Percentiles rank a stretch among this genome's conserved stretches.
phyloP scores from a whole-genome alignment of 805 yeast genomes.

The Candida sithepensis region DNA sequence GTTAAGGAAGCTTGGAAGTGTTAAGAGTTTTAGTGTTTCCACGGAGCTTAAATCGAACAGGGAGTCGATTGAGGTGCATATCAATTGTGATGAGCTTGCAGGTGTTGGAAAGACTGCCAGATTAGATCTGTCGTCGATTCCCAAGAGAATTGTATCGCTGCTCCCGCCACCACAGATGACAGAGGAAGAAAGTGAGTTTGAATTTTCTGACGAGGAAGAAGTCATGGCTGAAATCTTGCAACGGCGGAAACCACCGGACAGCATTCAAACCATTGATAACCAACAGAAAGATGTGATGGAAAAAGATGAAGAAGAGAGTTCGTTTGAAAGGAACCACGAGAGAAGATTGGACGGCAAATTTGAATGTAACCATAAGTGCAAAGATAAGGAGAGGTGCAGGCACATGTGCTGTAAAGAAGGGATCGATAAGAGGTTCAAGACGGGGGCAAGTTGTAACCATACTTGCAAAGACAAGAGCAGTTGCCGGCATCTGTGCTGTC shows the following conservation, averaged over 20 bases:
- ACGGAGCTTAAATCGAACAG: constrained; percentile 15
- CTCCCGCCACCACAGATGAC: neutral
- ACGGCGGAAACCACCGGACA: constrained; percentile 1
- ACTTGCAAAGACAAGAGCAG: constrained; percentile 36
- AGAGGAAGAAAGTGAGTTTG: constrained; percentile 13
- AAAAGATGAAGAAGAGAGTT: constrained; percentile 3
- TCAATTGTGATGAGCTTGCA: constrained; percentile 39
- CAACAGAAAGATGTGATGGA: neutral
- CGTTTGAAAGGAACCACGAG: constrained; percentile 10
- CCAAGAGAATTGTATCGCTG: neutral
- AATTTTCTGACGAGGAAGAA: constrained; percentile 18
- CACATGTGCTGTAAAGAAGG: constrained; percentile 49
- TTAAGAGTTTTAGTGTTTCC: constrained; percentile 27
- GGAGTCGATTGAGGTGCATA: constrained; percentile 27
- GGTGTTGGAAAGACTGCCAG: constrained; percentile 18
- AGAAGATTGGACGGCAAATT: constrained; percentile 23
- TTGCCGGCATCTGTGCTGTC: constrained; percentile 36
- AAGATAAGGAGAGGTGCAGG: constrained; percentile 36
- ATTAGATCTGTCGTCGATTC: constrained; percentile 1
- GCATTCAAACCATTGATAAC: neutral
- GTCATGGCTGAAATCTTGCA: constrained; percentile 3
- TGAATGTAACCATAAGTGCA: constrained; percentile 42
- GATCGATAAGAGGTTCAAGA: constrained; percentile 3
- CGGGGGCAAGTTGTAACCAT: constrained; percentile 34
- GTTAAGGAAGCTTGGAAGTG: constrained; percentile 19